phyloP scores from a whole-genome alignment of 108 stramenopile genomes.

The Mediolabrus comicus region DNA sequence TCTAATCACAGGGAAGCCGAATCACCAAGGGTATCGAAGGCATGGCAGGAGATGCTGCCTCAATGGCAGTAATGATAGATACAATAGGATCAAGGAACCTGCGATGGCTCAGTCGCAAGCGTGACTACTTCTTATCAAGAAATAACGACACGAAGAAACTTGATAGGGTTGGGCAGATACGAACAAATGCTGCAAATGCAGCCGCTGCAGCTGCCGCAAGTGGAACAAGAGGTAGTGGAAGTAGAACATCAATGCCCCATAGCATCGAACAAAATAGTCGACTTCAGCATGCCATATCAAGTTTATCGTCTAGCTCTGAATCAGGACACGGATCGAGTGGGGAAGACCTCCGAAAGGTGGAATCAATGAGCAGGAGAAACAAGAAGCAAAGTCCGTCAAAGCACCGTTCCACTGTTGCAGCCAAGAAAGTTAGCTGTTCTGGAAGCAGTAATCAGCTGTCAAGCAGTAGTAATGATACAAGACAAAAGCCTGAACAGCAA shows the following conservation, averaged over 20 bases:
- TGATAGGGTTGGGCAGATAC: conserved; percentile 25
- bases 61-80: conserved; percentile 84
- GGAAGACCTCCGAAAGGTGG: conserved; percentile 45
- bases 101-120: conserved; percentile 80
- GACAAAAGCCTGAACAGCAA: background rate
- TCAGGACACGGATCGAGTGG: conserved; percentile 54
- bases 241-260: conserved; percentile 51
- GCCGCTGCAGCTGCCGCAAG: background rate
- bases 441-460: conserved; percentile 26
- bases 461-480: conserved; percentile 49
- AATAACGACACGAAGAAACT: background rate
- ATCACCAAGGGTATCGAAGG: conserved; percentile 79
- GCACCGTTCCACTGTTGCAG: conserved; percentile 12
- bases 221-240: conserved; percentile 3
- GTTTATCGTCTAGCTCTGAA: conserved; percentile 73
- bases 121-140: conserved; percentile 61
- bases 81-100: conserved; percentile 72
- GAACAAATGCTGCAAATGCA: background rate
- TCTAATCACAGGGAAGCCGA: conserved; percentile 59
- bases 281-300: conserved; percentile 72
- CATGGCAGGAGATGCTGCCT: conserved; percentile 80
- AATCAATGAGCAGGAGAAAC: conserved; percentile 7
- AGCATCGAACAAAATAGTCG: conserved; percentile 56
- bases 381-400: conserved; percentile 12
- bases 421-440: conserved; percentile 59